phyloP scores from a whole-genome alignment of 805 yeast genomes.

The Monosporozyma yasuniensis region DNA sequence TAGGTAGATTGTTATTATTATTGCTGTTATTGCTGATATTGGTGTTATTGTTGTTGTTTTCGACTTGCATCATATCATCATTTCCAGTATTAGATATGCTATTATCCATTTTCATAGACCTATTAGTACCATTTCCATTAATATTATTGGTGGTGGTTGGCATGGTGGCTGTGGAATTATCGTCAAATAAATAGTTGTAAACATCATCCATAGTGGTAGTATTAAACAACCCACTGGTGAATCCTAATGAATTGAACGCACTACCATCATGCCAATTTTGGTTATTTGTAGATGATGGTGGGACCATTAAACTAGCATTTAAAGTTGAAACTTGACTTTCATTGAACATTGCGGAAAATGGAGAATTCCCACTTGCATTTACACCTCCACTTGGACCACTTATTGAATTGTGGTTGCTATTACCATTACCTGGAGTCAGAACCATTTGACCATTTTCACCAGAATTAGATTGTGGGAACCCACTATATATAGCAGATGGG shows the following conservation, averaged over 20 bases:
- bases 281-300: neutral
- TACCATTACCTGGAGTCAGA: neutral
- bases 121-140: too few species aligned
- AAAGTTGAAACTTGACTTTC: neutral
- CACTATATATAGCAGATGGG: slow-evolving; percentile 3
- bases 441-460: neutral
- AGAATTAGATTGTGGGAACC: neutral
- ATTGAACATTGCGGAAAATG: neutral
- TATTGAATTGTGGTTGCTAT: neutral
- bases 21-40: neutral
- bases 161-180: slow-evolving; percentile 3
- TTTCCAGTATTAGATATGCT: neutral
- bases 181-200: slow-evolving; percentile 24
- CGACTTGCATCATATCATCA: neutral
- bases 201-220: slow-evolving; percentile 29
- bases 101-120: neutral
- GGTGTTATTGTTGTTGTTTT: too few species aligned
- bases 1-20: neutral
- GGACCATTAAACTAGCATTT: neutral
- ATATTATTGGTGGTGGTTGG: neutral
- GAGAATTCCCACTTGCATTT: neutral
- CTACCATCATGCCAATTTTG: slow-evolving; percentile 13
- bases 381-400: neutral
- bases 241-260: slow-evolving; percentile 13
- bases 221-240: slow-evolving; percentile 18